Base-by-base conservation (phyloP, 192 early-diverging fungal species). In the Dissophora globulifera region DNA sequence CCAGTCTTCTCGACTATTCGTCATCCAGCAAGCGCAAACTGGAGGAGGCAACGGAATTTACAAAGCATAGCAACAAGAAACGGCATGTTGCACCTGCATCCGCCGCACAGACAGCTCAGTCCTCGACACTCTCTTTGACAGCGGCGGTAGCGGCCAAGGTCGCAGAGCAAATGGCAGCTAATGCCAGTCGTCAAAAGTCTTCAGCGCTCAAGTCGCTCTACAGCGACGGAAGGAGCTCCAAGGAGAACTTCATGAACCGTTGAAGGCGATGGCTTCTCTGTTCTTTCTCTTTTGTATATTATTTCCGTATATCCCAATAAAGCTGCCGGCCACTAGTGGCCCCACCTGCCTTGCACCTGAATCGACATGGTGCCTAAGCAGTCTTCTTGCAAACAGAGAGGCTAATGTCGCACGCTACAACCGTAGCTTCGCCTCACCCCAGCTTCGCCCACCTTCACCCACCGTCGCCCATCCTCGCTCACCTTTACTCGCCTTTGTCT, bases 91-190 rank as follows among this genome's bases (percentile, higher is more conserved):
- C 45, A 13, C 35, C 35, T 38, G 35, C 35, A 9, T 4, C 35
- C 3, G 4, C 41, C 8, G 17, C 43, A 17, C 15, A 43, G 11
- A 29, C 71, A 16, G 23, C 42, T 4, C 35, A 38, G 15, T 57
- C 67, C 1, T 55, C 76, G 11, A 69, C 78, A 15, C 61, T 79
- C 7, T 81, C 80, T 4, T 42, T 80, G 33, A 79, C 80, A 1
- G 75, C 81, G 17, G 79, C 74, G 1, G 81, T 85, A 1, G 57
- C 78, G 26, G 67, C 78, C 54, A 83, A 81, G 40, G 84, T 86
- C 2, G 69, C 69, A 11, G 65, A 80, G 41, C 75, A 82, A 31
- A 67, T 84, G 49, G 81, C 78, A 10, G 69, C n/a, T 22, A 75
- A 66, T 47, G 71, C 62, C 27, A 31, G 19, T 20, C 62, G 71